Conservation (phyloP, 495 filamentous ascomycete species). For the Penicillium macrosclerotiorum region DNA sequence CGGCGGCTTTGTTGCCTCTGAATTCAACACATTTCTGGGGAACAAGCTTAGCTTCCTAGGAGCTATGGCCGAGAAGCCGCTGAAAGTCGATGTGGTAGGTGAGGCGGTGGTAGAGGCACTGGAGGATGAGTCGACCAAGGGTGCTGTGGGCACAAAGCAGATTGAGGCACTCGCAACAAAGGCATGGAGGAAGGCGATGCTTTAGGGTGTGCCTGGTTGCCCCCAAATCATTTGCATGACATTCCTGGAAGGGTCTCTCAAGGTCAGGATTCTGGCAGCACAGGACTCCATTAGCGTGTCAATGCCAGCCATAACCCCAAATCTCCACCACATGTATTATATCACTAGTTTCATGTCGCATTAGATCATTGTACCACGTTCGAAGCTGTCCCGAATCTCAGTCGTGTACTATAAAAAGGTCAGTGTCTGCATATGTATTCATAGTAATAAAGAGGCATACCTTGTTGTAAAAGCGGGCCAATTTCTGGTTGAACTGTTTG, state of each 20-base stretch:
- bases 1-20: slow-evolving; percentile 61
- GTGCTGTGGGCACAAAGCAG: slow-evolving; percentile 63
- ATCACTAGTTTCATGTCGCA: slow-evolving; percentile 18
- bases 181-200: slow-evolving; percentile 79
- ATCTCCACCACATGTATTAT: slow-evolving; percentile 23
- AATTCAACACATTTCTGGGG: slow-evolving; percentile 71
- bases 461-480: slow-evolving; percentile 95
- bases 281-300: too few species aligned
- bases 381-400: slow-evolving; percentile 96
- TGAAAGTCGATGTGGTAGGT: slow-evolving; percentile 81
- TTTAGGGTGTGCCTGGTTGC: slow-evolving; percentile 43
- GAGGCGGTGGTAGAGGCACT: slow-evolving; percentile 82
- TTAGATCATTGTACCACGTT: slow-evolving; percentile 78
- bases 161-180: slow-evolving; percentile 72
- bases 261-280: neutral
- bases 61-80: slow-evolving; percentile 76
- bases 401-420: slow-evolving; percentile 71
- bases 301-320: slow-evolving; percentile 1
- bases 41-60: slow-evolving; percentile 73
- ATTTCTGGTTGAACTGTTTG: slow-evolving; percentile 98
- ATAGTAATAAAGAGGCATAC: slow-evolving; percentile 32
- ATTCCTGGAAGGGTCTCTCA: neutral
- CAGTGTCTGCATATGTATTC: slow-evolving; percentile 19
- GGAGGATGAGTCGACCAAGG: slow-evolving; percentile 63
- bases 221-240: neutral